These are phyloP conservation scores for Globisporangium paddicum DNA, from an alignment of 352 stramenopile species.

Conservation along the genomic window DNA sequence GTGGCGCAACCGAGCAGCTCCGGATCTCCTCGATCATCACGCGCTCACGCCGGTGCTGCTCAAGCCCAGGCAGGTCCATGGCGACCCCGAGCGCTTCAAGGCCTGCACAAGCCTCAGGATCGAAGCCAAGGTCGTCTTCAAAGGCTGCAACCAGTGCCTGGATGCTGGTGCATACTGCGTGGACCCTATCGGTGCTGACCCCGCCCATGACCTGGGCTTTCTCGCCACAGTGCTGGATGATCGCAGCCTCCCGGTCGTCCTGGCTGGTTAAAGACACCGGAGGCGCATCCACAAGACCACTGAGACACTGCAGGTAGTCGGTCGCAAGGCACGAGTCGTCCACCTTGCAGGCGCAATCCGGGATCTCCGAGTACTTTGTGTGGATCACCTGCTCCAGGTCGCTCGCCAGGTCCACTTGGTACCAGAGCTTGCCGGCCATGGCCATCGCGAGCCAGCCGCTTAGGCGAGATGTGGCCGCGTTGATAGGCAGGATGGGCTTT, in stretches of 20 bases:
- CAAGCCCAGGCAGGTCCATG: slow-evolving; percentile 2
- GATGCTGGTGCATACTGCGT: not conserved
- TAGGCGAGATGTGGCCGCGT: slow-evolving; percentile 24
- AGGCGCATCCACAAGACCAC: slow-evolving; percentile 20
- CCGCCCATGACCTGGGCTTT: slow-evolving; percentile 5
- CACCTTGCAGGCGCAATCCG: slow-evolving; percentile 37
- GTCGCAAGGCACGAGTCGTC: slow-evolving; percentile 39
- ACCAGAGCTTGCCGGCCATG: slow-evolving; percentile 54
- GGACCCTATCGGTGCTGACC: not conserved
- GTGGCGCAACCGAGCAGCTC: not conserved
- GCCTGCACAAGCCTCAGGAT: not conserved
- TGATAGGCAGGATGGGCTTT: slow-evolving; percentile 40
- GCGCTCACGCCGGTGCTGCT: not conserved
- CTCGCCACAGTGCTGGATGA: not conserved
- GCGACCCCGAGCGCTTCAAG: slow-evolving; percentile 18
- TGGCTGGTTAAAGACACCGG: not conserved
- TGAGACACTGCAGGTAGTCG: slow-evolving; percentile 42
- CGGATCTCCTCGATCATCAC: not conserved
- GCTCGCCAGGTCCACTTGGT: slow-evolving; percentile 30
- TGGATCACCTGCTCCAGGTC: slow-evolving; percentile 27
- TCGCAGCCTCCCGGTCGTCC: not conserved
- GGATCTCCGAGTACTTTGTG: slow-evolving; percentile 34
- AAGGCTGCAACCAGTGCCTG: not conserved
- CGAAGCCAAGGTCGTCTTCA: not conserved
- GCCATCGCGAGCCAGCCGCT: slow-evolving; percentile 34